Conservation (phyloP, 805 yeast species). For the Ogataea thermomethanolica region DNA sequence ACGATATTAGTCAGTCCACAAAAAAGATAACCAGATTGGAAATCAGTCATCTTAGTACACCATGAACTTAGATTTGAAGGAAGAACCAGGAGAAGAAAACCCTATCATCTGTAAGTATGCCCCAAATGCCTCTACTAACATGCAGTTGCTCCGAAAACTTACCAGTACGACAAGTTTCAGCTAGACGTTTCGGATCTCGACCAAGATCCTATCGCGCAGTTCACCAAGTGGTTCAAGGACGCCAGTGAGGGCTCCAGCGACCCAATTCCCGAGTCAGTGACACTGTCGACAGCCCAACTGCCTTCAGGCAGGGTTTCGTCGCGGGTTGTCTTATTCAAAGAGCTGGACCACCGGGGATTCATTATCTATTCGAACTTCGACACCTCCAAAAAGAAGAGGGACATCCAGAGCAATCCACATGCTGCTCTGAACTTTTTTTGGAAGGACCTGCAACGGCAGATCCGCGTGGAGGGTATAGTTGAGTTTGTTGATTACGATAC, state of each 20-base stretch:
- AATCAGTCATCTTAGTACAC: not conserved
- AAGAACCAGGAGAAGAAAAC: conserved; percentile 20
- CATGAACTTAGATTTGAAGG: conserved; percentile 25
- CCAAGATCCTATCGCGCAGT: conserved; percentile 68
- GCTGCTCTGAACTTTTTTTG: conserved; percentile 90
- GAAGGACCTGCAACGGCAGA: conserved; percentile 88
- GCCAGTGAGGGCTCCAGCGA: conserved; percentile 55
- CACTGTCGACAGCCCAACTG: conserved; percentile 81
- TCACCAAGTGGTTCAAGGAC: conserved; percentile 79
- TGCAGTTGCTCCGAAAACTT: conserved; percentile 77
- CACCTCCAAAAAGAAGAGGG: conserved; percentile 75
- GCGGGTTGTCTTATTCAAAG: conserved; percentile 82
- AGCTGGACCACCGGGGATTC: conserved; percentile 80
- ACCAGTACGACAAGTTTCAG: conserved; percentile 73
- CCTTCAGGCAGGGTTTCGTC: conserved; percentile 91
- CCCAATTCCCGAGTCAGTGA: conserved; percentile 76
- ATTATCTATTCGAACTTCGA: conserved; percentile 91
- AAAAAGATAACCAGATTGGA: conserved; percentile 4
- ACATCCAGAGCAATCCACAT: conserved; percentile 65
- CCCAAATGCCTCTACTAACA: not conserved
- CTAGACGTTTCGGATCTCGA: conserved; percentile 52
- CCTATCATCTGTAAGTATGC: conserved; percentile 30
- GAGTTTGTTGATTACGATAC: conserved; percentile 73
- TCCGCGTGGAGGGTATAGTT: conserved; percentile 83
- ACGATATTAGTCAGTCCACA: conserved; percentile 3